phyloP scores from a whole-genome alignment of 495 filamentous ascomycete genomes.

The Saxophila tyrrhenica region DNA sequence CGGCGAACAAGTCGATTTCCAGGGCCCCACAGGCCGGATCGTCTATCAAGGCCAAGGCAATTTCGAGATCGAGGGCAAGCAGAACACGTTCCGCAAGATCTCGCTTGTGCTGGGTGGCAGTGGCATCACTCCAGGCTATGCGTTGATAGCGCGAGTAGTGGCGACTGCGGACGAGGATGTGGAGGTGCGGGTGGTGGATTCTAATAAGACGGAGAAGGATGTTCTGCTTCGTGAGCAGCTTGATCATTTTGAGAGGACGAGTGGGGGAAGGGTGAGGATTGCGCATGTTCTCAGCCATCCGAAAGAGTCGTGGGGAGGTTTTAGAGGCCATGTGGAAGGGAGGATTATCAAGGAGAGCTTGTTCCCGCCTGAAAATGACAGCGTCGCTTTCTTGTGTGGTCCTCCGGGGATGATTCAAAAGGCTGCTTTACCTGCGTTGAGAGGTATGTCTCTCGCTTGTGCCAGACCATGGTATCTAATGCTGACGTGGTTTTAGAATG shows the following conservation, averaged over 20 bases:
- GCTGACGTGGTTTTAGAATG: slow-evolving; percentile 5
- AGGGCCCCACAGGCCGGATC: slow-evolving; percentile 21
- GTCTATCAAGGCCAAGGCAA: slow-evolving; percentile 17
- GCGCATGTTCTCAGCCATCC: slow-evolving; percentile 29
- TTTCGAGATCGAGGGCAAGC: slow-evolving; percentile 17
- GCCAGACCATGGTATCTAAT: neutral
- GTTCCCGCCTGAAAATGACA: slow-evolving; percentile 24
- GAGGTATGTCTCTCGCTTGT: slow-evolving; percentile 9
- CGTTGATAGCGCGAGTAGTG: slow-evolving; percentile 26
- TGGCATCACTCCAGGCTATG: slow-evolving; percentile 29
- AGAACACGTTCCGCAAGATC: slow-evolving; percentile 17
- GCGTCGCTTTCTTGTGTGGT: slow-evolving; percentile 26
- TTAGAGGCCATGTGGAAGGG: slow-evolving; percentile 25
- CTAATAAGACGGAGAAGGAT: slow-evolving; percentile 33
- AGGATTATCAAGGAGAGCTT: slow-evolving; percentile 24
- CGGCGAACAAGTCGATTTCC: slow-evolving; percentile 22
- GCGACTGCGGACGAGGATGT: slow-evolving; percentile 16
- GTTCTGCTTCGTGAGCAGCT: slow-evolving; percentile 26
- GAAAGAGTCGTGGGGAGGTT: slow-evolving; percentile 24
- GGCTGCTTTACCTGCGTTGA: slow-evolving; percentile 26
- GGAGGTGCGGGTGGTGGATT: slow-evolving; percentile 27
- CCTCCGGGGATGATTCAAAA: slow-evolving; percentile 32
- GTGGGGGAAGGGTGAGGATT: slow-evolving; percentile 26
- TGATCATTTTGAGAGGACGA: slow-evolving; percentile 21
- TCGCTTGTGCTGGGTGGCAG: slow-evolving; percentile 16